These are phyloP conservation scores for Phialophora chinensis DNA, from an alignment of 2,329 filamentous ascomycete genomes.

Conservation along the genomic window DNA sequence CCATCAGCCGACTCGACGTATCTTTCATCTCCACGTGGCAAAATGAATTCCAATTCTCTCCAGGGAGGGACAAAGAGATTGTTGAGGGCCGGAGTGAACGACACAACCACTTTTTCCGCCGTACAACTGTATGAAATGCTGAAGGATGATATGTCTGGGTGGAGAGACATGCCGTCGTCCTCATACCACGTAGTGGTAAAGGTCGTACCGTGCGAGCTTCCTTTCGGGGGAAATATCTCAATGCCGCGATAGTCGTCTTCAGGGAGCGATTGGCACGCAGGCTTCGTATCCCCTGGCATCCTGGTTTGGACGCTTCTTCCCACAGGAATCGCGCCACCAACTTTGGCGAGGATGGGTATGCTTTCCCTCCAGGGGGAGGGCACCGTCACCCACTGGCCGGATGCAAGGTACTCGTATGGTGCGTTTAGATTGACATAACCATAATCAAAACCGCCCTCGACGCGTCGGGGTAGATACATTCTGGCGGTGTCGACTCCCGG, in stretches of 20 bases:
- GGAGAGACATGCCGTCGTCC: slow-evolving; percentile 62
- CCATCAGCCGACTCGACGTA: slow-evolving; percentile 46
- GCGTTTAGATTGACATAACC: slow-evolving; percentile 69
- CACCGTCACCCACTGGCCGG: slow-evolving; percentile 62
- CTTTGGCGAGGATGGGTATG: slow-evolving; percentile 62
- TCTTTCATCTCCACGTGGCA: slow-evolving; percentile 59
- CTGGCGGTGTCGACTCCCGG: slow-evolving; percentile 60
- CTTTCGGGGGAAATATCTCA: slow-evolving; percentile 62
- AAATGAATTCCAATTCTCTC: slow-evolving; percentile 56
- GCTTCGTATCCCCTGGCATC: slow-evolving; percentile 56
- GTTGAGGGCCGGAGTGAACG: slow-evolving; percentile 48
- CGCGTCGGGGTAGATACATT: slow-evolving; percentile 57
- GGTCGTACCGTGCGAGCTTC: slow-evolving; percentile 47
- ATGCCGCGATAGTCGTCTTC: slow-evolving; percentile 63
- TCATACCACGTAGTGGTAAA: slow-evolving; percentile 59
- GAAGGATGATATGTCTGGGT: slow-evolving; percentile 51
- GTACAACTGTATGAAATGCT: slow-evolving; percentile 54
- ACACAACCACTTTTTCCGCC: slow-evolving; percentile 52
- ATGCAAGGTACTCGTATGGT: slow-evolving; percentile 63
- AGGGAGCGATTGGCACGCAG: slow-evolving; percentile 52
- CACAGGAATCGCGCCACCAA: slow-evolving; percentile 61
- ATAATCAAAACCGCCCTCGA: slow-evolving; percentile 50
- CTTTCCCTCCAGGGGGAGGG: slow-evolving; percentile 58
- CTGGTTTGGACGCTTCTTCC: slow-evolving; percentile 60
- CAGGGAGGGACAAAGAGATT: slow-evolving; percentile 57